Base-by-base conservation (phyloP, 2,329 filamentous ascomycete genomes). In the Trichophyton simii region DNA sequence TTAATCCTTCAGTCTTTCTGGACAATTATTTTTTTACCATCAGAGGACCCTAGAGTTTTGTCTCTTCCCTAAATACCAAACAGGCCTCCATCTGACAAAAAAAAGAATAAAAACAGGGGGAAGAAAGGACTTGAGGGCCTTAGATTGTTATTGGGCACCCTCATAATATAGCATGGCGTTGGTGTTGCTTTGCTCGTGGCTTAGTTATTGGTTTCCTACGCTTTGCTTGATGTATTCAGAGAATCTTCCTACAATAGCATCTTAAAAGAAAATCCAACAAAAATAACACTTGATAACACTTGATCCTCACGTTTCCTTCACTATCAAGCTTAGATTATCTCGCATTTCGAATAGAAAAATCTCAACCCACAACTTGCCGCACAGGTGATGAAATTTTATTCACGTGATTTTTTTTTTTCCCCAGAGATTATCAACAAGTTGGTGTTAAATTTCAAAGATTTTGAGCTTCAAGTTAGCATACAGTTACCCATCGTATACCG, bases 121-220 rank as follows among this genome's bases (percentile, higher is more conserved):
- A 65, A 66, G 38, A 66, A 66, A 38, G 64, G 66, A 64, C 65
- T 65, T 63, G 55, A 58, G 28, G 41, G 44, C 34, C 22, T 63
- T 69, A 67, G 63, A 63, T 65, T 63, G 66, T 65, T 65, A 64
- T 66, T 63, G 61, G 57, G 58, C 61, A 65, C 60, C 63, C 65
- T 65, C 63, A 66, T 65, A 55, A 55, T 55, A 55, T 55, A 68
- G 65, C 66, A 65, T 63, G 66, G 66, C 65, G 66, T 68, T 68
- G 62, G 61, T 64, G 57, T 61, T 65, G 58, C 59, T 57, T 63
- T 57, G 38, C 34, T 42, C 54, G 55, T 20, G 55, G 55, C 41
- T 58, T 58, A 31, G 28, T 31, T 31, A 36, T 44, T 58, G 55
- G 34, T 58, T 58, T 36, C 28, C 50, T 36, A 28, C 50, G 50